Base-by-base conservation (phyloP, 306 rosid genomes). In the Rosa lucieae region DNA sequence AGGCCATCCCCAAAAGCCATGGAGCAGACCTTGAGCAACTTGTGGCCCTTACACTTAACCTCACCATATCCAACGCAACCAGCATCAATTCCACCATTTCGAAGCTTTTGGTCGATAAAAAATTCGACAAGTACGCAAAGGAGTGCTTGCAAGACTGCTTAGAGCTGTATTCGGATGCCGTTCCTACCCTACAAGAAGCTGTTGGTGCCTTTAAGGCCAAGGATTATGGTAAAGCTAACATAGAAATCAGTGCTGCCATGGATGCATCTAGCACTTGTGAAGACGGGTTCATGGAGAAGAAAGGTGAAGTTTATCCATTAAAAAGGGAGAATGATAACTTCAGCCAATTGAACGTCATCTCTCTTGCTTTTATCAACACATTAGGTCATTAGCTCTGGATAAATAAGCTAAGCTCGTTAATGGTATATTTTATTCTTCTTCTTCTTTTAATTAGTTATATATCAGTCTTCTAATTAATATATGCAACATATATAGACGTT, bases 211-310 rank as follows among this genome's bases (percentile, higher is more conserved):
- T 86, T 4, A 14, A 44, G 52, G 51, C 65, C 39, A 72, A 9
- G 78, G 84, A 86, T 21, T 86, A 79, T 26, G 59, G 10, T 0
- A 82, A 39, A 7, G 86, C 82, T 5, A 82, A 82, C 15, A 18
- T 58, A 8, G 42, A 77, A 48, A 20, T 77, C 13, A 82, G 86
- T 70, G 51, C 89, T 14, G 89, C 92, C 61, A 20, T 90, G 89
- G 96, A 89, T 77, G 79, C 84, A 26, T 73, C 96, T 1, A 59
- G 44, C 52, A 88, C 90, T 1, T 89, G 96, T 82, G 93, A 91
- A 76, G 92, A 93, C 58, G 93, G 89, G 3, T 93, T 91, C 77
- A 75, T 66, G 77, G 92, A 91, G 5, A 84, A 75, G 84, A 70
- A 83, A 77, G 85, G 85, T 35, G 86, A 63, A 67, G 73, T 20